These are phyloP conservation scores for Capronia epimyces DNA, from an alignment of 2,329 filamentous ascomycete genomes.

Conservation along the genomic window DNA sequence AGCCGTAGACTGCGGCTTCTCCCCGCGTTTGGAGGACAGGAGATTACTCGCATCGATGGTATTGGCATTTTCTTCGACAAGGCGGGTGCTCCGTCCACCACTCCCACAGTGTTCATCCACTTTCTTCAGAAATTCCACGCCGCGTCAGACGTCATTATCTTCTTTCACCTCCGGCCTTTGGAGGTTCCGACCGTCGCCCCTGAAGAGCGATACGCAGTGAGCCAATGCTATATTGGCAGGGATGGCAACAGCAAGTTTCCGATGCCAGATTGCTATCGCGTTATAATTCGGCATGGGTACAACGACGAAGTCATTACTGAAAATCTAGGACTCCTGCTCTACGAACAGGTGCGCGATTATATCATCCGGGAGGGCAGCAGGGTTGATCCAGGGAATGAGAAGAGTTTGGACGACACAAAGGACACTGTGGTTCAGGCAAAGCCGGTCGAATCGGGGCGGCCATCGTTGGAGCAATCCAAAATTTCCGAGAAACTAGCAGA, in stretches of 20 bases:
- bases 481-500: conserved; percentile 26
- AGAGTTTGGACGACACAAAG: not conserved
- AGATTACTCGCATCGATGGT: conserved; percentile 49
- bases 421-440: not conserved
- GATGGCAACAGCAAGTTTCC: conserved; percentile 18
- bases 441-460: not conserved
- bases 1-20: conserved; percentile 1
- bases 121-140: conserved; percentile 67
- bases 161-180: conserved; percentile 66
- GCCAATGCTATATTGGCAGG: conserved; percentile 14
- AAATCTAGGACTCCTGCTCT: conserved; percentile 56
- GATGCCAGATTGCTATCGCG: conserved; percentile 60
- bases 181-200: conserved; percentile 52
- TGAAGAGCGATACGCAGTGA: conserved; percentile 46
- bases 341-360: conserved; percentile 52
- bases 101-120: conserved; percentile 63
- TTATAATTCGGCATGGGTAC: conserved; percentile 67
- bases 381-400: not conserved
- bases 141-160: conserved; percentile 62
- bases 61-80: conserved; percentile 76
- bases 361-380: conserved; percentile 38
- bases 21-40: conserved; percentile 35
- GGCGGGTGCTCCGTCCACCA: conserved; percentile 48
- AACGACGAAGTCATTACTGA: conserved; percentile 65
- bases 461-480: not conserved